phyloP scores from a whole-genome alignment of 306 rosid species.

The Vicia faba region DNA sequence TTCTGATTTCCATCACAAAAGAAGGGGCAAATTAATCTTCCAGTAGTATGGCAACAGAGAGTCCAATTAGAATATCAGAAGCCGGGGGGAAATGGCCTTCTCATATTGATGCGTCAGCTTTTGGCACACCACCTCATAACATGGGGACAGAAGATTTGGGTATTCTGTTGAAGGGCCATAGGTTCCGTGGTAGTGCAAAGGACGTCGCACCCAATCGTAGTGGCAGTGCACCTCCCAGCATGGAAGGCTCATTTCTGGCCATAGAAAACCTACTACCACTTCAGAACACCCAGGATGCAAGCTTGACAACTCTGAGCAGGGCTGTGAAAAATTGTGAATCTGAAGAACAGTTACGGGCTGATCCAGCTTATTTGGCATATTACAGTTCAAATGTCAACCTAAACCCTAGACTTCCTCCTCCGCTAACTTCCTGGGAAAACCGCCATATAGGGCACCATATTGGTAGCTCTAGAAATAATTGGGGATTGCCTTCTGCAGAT shows the following conservation, averaged over 20 bases:
- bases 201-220: constrained; percentile 69
- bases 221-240: constrained; percentile 85
- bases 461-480: constrained; percentile 53
- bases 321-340: constrained; percentile 51
- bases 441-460: constrained; percentile 47
- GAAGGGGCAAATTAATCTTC: constrained; percentile 34
- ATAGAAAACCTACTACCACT: constrained; percentile 51
- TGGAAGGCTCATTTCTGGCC: constrained; percentile 73
- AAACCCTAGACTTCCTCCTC: constrained; percentile 70
- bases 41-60: constrained; percentile 66
- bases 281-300: constrained; percentile 43
- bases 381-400: constrained; percentile 61
- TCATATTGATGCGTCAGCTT: constrained; percentile 52
- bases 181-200: constrained; percentile 46
- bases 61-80: constrained; percentile 73
- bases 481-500: constrained; percentile 55
- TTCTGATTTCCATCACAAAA: constrained; percentile 27
- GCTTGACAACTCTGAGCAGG: constrained; percentile 50
- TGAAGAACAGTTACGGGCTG: constrained; percentile 52
- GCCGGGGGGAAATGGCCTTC: constrained; percentile 74
- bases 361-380: constrained; percentile 59
- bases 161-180: constrained; percentile 57
- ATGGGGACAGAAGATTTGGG: constrained; percentile 65
- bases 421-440: constrained; percentile 68
- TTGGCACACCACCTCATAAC: constrained; percentile 48